Evolutionary conservation across 106 monocot genomes (phyloP), one percentile per base, ranked within the genome.

Genomic region (Apostasia shenzhenica): DNA sequence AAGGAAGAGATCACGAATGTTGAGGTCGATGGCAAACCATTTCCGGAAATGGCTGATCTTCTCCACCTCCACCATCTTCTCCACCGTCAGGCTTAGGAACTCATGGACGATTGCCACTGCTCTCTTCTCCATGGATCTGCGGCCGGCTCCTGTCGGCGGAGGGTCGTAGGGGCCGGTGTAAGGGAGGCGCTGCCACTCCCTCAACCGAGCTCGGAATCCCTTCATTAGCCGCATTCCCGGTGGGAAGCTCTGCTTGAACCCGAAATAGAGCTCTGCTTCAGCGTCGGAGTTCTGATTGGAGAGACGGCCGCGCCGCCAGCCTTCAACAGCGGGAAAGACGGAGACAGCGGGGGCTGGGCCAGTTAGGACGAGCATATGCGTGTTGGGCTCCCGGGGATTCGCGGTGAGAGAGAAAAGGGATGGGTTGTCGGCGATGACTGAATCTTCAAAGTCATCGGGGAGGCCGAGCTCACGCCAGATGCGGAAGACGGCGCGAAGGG

Each of bases 31-130:
- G 9, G 78, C 78, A 55, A 92, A 85, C 76, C 86, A 89, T 49
- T 83, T 86, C 77, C 92, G 77, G 70, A 97, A 92, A 13, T 97
- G 95, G 81, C 92, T 97, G 11, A 97, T 66, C 72, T 89, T 81
- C 82, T 97, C 95, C 67, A 97, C 92, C 82, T 92, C 95, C 78
- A 84, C 92, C 86, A 82, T 86, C 78, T 89, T 92, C 86, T 97
- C 95, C 67, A 89, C 89, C 14, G 95, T 92, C 80, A 92, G 59
- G 82, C 86, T 89, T 74, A 97, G 55, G 77, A 97, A 89, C 76
- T 97, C 92, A 51, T 92, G 95, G 14, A 75, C 82, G 5, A 97
- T 87, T 54, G 80, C 95, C 53, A 92, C 92, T 5, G 92, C 84
- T 54, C 92, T 71, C 73, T 97, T 97, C 80, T 97, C 95, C 80